These are phyloP conservation scores for Lithohypha guttulata DNA, from an alignment of 2,329 filamentous ascomycete species.

Conservation along the genomic window DNA sequence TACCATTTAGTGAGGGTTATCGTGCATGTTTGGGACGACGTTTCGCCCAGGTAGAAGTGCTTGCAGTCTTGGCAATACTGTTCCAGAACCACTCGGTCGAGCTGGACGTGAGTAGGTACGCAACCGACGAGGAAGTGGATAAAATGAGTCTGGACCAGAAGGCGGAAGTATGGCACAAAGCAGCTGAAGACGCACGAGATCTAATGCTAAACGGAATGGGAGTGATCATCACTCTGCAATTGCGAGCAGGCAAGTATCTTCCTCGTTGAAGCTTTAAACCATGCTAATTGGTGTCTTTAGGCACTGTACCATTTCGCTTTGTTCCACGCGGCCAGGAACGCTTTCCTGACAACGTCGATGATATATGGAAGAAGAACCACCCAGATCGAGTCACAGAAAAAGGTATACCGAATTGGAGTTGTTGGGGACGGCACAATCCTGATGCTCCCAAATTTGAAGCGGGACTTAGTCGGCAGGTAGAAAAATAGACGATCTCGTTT, in stretches of 20 bases:
- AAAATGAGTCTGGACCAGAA: slow-evolving; percentile 39
- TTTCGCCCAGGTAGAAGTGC: slow-evolving; percentile 48
- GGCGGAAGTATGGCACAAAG: slow-evolving; percentile 49
- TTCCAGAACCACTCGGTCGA: slow-evolving; percentile 55
- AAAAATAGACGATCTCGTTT: no score
- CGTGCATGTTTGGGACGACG: slow-evolving; percentile 45
- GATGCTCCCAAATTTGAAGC: no score
- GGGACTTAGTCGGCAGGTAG: no score
- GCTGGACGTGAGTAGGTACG: slow-evolving; percentile 54
- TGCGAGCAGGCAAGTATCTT: slow-evolving; percentile 40
- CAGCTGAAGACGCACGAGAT: slow-evolving; percentile 43
- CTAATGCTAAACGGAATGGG: slow-evolving; percentile 45
- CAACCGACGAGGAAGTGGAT: slow-evolving; percentile 43
- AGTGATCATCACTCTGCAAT: slow-evolving; percentile 61
- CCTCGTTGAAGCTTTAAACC: background rate
- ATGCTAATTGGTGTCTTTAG: background rate
- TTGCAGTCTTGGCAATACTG: slow-evolving; percentile 42
- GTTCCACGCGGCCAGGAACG: slow-evolving; percentile 60
- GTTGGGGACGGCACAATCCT: no score
- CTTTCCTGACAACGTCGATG: slow-evolving; percentile 37
- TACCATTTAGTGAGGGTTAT: slow-evolving; percentile 47
- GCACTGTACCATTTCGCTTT: slow-evolving; percentile 54
- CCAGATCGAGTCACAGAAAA: slow-evolving; percentile 13
- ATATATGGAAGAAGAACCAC: slow-evolving; percentile 21
- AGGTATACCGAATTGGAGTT: slow-evolving; percentile 9